Evolutionary conservation across 2,329 filamentous ascomycete genomes (phyloP).

Genomic region (Penicillium griseofulvum): DNA sequence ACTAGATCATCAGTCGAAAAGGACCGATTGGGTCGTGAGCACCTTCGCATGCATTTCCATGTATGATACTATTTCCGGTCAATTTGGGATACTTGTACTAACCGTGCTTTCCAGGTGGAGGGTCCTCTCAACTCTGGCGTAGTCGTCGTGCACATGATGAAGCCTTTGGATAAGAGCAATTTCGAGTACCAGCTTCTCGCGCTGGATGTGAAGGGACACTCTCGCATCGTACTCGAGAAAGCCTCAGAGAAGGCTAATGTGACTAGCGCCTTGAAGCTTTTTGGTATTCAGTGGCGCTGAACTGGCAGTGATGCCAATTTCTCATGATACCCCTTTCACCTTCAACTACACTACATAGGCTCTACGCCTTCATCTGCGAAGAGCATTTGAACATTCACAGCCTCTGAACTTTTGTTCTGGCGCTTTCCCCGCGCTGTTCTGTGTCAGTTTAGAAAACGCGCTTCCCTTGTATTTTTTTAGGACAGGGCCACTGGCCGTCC

Average conservation of each 20-base stretch:
- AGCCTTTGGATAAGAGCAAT: conserved; percentile 60
- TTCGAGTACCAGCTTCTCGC: conserved; percentile 78
- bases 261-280: conserved; percentile 49
- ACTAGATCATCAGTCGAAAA: conserved; percentile 63
- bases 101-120: conserved; percentile 58
- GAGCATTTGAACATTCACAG: not conserved
- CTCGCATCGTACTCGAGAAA: conserved; percentile 48
- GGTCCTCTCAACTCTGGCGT: conserved; percentile 71
- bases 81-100: not conserved
- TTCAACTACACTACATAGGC: not conserved
- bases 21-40: conserved; percentile 73
- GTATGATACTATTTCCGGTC: conserved; percentile 45
- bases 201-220: conserved; percentile 70
- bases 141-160: conserved; percentile 75
- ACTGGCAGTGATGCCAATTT: not conserved
- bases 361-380: not conserved
- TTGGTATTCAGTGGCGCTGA: conserved; percentile 49
- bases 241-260: conserved; percentile 41
- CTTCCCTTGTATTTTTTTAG: conserved; percentile 14
- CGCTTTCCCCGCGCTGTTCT: not conserved
- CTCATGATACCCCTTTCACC: not conserved
- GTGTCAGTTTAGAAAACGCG: not conserved
- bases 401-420: not conserved
- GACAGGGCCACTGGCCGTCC: not conserved
- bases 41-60: conserved; percentile 82